Percentiles rank a stretch among this genome's conserved stretches.
Evolutionary conservation across 192 early-diverging fungal species (phyloP).

Genomic region (Coemansia sp.): DNA sequence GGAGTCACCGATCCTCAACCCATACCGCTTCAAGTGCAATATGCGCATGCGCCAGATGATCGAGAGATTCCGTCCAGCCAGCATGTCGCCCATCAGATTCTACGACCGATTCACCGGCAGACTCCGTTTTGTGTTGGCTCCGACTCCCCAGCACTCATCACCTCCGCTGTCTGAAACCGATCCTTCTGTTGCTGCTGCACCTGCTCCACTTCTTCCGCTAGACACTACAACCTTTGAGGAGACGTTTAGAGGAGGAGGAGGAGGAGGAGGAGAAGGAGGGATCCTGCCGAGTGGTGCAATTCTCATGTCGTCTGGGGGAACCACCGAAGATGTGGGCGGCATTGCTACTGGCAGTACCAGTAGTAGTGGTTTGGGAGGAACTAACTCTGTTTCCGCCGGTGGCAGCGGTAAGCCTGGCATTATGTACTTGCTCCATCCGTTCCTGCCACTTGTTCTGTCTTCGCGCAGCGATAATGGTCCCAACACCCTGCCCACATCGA

Average conservation of each 20-base stretch:
- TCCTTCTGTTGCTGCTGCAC: too few species aligned
- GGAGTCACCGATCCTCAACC: conserved; percentile 45
- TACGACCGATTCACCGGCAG: conserved; percentile 38
- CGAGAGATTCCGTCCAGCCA: conserved; percentile 37
- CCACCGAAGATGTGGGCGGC: conserved; percentile 10
- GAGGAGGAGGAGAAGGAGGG: background rate
- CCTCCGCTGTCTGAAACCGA: conserved; percentile 4
- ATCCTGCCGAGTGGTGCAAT: conserved; percentile 26
- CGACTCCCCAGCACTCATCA: conserved; percentile 17
- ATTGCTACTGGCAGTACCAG: conserved; percentile 6
- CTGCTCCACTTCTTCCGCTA: background rate
- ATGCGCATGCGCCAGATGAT: conserved; percentile 42
- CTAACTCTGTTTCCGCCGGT: background rate
- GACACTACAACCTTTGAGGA: background rate
- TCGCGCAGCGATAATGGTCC: conserved; percentile 32
- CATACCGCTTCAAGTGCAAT: conserved; percentile 46
- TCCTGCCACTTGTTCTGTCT: conserved; percentile 40
- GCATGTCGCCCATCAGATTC: conserved; percentile 39
- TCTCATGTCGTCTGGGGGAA: conserved; percentile 30
- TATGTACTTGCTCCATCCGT: conserved; percentile 44
- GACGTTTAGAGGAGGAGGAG: background rate
- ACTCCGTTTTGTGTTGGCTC: conserved; percentile 43
- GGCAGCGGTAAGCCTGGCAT: conserved; percentile 14
- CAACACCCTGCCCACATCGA: conserved; percentile 20
- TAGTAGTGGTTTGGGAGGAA: background rate